Base-by-base conservation (phyloP, 306 rosid genomes). In the Hippophae rhamnoides region DNA sequence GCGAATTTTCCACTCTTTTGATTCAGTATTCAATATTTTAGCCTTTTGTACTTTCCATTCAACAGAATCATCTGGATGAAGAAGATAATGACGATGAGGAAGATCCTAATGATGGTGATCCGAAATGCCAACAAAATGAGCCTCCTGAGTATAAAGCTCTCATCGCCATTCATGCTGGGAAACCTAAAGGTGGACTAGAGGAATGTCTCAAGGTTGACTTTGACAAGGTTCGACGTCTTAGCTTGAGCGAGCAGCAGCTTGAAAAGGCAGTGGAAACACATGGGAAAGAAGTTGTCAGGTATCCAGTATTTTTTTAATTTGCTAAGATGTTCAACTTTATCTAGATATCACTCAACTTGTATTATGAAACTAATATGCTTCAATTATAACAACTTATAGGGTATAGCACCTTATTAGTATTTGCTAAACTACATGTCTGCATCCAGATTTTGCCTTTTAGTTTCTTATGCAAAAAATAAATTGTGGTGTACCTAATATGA, bases 161-260 rank as follows among this genome's bases (percentile, higher is more conserved):
- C 60, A 93, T 93, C 65, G 89, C 99, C 73, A 82, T 93, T 86
- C 97, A 93, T 77, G 93, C 99, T 64, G 97, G 99, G 60, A 88
- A 86, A 75, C 86, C 99, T 43, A 89, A 93, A 81, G 99, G 99
- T 68, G 99, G 99, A 57, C 45, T 89, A 67, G 68, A 41, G 0
- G 89, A 84, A 50, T 77, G 90, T 59, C 86, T 93, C 72, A 82
- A 72, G 76, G 83, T 86, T 64, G 99, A 86, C 78, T 90, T 94
- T 52, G 74, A 88, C 58, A 88, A 82, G 76, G 97, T 82, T 51
- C 78, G 85, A 53, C 99, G 99, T 54, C 69, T 93, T 56, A 93
- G 99, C 82, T 84, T 93, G 83, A 89, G 99, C 52, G 99, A 93
- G 90, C 94, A 82, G 63, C 84, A 89, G 57, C 89, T 93, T 68